Percentiles rank a stretch among this genome's conserved stretches.
These are phyloP conservation scores for Raffaelea ambrosiae DNA, from an alignment of 2,329 filamentous ascomycete genomes.

Conservation along the genomic window DNA sequence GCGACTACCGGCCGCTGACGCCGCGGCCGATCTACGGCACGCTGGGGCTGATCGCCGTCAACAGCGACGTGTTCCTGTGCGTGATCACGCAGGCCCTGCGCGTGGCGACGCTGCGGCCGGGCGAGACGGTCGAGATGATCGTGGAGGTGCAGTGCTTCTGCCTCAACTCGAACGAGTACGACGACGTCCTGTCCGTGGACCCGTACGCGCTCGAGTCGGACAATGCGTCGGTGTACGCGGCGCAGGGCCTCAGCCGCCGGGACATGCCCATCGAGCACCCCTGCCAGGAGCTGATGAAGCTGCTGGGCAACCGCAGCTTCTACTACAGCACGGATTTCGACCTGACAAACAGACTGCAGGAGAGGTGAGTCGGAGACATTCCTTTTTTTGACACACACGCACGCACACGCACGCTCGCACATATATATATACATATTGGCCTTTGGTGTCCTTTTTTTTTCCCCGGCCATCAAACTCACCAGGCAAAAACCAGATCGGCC, in stretches of 20 bases:
- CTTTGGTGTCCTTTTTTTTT: slow-evolving; percentile 7
- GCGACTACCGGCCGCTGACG: slow-evolving; percentile 68
- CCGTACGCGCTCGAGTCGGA: slow-evolving; percentile 43
- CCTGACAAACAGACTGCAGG: slow-evolving; percentile 84
- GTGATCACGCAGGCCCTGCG: slow-evolving; percentile 73
- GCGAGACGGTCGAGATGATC: slow-evolving; percentile 85
- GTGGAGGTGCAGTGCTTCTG: slow-evolving; percentile 87
- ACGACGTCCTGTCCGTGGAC: slow-evolving; percentile 58
- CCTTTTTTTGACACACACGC: too few species aligned
- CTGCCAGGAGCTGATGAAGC: slow-evolving; percentile 81
- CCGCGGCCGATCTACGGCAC: slow-evolving; percentile 74
- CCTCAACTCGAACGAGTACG: slow-evolving; percentile 77
- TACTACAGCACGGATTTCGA: slow-evolving; percentile 99
- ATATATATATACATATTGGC: too few species aligned
- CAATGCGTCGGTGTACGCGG: slow-evolving; percentile 36
- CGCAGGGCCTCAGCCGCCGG: slow-evolving; percentile 49
- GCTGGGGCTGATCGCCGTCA: slow-evolving; percentile 75
- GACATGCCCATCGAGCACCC: slow-evolving; percentile 76
- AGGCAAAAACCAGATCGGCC: too few species aligned
- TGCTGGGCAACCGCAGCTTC: slow-evolving; percentile 87
- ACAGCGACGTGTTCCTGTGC: slow-evolving; percentile 80
- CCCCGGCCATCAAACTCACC: too few species aligned
- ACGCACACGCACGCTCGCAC: too few species aligned
- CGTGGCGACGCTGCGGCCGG: slow-evolving; percentile 74
- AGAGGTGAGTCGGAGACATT: slow-evolving; percentile 45